Evolutionary conservation across 2,329 filamentous ascomycete genomes (phyloP).

Genomic region (Colletotrichum higginsianum): DNA sequence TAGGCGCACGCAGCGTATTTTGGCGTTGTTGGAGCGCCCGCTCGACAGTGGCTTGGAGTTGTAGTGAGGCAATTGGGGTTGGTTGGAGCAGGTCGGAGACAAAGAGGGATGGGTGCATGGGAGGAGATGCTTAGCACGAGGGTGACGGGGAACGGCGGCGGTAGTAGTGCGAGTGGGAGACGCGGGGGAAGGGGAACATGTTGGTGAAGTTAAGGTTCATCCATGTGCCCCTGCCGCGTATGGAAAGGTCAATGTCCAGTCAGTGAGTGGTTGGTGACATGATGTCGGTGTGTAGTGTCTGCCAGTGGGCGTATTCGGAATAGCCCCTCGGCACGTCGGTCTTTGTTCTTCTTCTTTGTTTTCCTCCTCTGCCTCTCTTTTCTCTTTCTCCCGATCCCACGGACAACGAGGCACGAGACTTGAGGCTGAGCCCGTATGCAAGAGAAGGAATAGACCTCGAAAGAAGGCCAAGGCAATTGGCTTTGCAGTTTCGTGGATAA

Average conservation of each 20-base stretch:
- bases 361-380: too few species aligned
- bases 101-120: neutral
- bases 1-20: neutral
- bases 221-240: constrained; percentile 39
- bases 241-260: constrained; percentile 42
- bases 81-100: neutral
- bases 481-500: neutral
- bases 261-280: constrained; percentile 7
- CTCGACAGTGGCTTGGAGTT: neutral
- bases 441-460: constrained; percentile 8
- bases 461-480: constrained; percentile 1
- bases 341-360: neutral
- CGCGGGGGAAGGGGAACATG: constrained; percentile 26
- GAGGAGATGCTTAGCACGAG: neutral
- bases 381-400: neutral
- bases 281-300: constrained; percentile 11
- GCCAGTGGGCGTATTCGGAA: constrained; percentile 6
- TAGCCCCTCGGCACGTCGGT: neutral
- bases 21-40: neutral
- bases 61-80: neutral
- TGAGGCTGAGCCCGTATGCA: neutral
- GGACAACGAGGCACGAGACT: neutral
- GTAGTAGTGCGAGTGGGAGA: constrained; percentile 17
- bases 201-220: constrained; percentile 39
- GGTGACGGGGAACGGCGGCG: neutral